These are phyloP conservation scores for Neofusicoccum ribis DNA, from an alignment of 2,329 filamentous ascomycete genomes.

Conservation along the genomic window DNA sequence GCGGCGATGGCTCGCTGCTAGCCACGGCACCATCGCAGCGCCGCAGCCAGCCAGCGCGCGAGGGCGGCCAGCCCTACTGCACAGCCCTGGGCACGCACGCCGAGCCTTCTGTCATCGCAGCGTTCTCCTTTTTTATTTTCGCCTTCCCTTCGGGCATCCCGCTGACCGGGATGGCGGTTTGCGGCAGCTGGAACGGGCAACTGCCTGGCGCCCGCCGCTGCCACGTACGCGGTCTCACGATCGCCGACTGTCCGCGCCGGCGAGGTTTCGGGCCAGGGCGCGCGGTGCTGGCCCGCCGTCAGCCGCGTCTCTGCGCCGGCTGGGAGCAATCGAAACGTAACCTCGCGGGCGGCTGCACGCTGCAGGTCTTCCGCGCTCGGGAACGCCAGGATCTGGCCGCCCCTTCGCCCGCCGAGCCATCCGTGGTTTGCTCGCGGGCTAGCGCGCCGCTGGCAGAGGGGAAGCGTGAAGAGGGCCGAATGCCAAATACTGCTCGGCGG, in stretches of 20 bases:
- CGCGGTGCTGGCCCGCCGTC: conserved; percentile 12
- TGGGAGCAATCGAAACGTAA: conserved; percentile 17
- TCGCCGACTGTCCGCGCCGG: not conserved
- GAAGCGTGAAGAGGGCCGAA: conserved; percentile 5
- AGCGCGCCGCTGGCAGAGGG: conserved; percentile 8
- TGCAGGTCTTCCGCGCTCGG: conserved; percentile 20
- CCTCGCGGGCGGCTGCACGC: conserved; percentile 16
- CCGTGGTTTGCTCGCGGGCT: conserved; percentile 15
- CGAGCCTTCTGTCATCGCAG: conserved; percentile 2
- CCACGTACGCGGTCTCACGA: conserved; percentile 19
- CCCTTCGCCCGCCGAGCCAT: conserved; percentile 18
- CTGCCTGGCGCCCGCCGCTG: conserved; percentile 9
- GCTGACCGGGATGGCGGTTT: conserved; percentile 18
- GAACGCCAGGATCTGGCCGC: conserved; percentile 20
- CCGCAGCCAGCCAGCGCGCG: conserved; percentile 12
- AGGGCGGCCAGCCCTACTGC: conserved; percentile 12
- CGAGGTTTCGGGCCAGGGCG: not conserved
- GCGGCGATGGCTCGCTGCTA: conserved; percentile 17
- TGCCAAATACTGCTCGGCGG: not conserved
- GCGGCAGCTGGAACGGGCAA: conserved; percentile 15
- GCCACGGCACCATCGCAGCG: conserved; percentile 10
- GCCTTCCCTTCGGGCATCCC: conserved; percentile 12
- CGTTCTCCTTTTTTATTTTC: not conserved
- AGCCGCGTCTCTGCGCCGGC: conserved; percentile 12
- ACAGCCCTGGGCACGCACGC: conserved; percentile 9